A percentile compares a stretch with the other conserved stretches of the same genome.
phyloP scores from a whole-genome alignment of 1,284 basidiomycete species.

The Agaricales sp. region DNA sequence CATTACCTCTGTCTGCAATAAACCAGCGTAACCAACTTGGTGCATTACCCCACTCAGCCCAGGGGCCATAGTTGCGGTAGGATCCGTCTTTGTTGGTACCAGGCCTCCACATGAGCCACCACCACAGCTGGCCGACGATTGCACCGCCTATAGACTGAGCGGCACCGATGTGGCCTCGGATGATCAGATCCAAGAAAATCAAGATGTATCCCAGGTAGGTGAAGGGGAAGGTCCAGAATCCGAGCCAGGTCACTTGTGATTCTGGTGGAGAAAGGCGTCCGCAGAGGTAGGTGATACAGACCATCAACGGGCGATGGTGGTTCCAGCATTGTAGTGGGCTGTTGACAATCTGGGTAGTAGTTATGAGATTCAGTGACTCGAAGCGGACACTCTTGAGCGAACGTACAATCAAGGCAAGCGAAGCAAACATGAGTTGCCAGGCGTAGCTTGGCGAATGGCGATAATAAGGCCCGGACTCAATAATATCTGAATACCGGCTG shows the following conservation, averaged over 20 bases:
- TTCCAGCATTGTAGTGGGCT: background rate
- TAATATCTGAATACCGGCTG: background rate
- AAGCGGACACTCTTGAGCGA: background rate
- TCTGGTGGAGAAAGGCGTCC: slow-evolving; percentile 57
- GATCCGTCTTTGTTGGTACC: background rate
- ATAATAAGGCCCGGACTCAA: background rate
- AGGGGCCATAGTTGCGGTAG: background rate
- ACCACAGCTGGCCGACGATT: slow-evolving; percentile 72
- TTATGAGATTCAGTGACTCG: background rate
- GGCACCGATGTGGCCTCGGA: slow-evolving; percentile 43
- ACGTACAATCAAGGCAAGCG: background rate
- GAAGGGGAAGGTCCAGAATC: slow-evolving; percentile 61
- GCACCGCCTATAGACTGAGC: slow-evolving; percentile 57
- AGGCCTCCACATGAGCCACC: slow-evolving; percentile 51
- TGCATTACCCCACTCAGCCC: background rate
- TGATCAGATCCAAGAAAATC: slow-evolving; percentile 59
- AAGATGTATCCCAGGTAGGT: slow-evolving; percentile 70
- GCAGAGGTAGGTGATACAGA: slow-evolving; percentile 60
- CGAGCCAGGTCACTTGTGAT: slow-evolving; percentile 62
- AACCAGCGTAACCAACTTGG: background rate
- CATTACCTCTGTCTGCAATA: background rate
- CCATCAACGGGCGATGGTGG: slow-evolving; percentile 43
- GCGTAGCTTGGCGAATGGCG: background rate
- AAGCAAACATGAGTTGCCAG: background rate
- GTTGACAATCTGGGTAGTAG: background rate